phyloP scores from a whole-genome alignment of 108 stramenopile species.

The Schizochytrium sp. region DNA sequence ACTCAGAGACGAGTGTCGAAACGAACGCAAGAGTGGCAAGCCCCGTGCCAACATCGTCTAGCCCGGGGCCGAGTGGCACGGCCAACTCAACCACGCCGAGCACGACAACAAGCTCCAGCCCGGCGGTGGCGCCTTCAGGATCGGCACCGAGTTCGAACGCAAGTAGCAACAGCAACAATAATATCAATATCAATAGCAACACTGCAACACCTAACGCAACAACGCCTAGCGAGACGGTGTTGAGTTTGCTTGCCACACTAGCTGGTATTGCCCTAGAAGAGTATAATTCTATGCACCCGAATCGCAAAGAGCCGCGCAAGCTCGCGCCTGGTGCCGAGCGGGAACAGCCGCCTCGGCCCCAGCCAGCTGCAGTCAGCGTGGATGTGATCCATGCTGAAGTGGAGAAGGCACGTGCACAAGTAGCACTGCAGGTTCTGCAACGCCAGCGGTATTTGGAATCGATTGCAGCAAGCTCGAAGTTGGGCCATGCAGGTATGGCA shows the following conservation, averaged over 20 bases:
- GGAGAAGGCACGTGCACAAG: slow-evolving; percentile 17
- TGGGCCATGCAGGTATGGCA: slow-evolving; percentile 9
- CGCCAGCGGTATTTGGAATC: slow-evolving; percentile 37
- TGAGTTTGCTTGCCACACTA: slow-evolving; percentile 7
- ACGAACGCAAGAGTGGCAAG: too few species aligned
- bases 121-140: background rate
- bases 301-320: slow-evolving; percentile 47
- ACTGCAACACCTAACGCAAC: background rate
- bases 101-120: background rate
- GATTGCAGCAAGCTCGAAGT: background rate
- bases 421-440: slow-evolving; percentile 1
- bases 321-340: slow-evolving; percentile 31
- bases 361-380: background rate
- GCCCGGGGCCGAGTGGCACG: too few species aligned
- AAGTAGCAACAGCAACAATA: too few species aligned
- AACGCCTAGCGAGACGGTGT: background rate
- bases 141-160: background rate
- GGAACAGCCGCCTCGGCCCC: background rate
- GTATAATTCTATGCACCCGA: slow-evolving; percentile 4
- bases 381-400: slow-evolving; percentile 22
- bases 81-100: too few species aligned
- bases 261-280: slow-evolving; percentile 26
- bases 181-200: background rate
- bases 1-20: too few species aligned
- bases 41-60: too few species aligned